These are phyloP conservation scores for Sordaria brevicollis DNA, from an alignment of 495 filamentous ascomycete genomes.

Conservation along the genomic window DNA sequence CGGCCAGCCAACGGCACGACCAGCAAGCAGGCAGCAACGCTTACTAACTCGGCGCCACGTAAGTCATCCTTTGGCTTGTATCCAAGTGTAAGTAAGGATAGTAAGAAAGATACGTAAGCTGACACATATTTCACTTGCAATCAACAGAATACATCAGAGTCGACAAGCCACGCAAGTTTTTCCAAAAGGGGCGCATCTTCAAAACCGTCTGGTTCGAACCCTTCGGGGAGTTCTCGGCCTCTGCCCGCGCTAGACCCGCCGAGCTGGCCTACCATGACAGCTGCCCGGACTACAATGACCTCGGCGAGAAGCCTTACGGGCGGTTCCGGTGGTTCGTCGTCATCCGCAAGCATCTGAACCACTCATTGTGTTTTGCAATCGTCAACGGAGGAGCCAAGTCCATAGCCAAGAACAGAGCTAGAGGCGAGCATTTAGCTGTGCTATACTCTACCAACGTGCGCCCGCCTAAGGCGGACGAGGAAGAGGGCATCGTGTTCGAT, in stretches of 20 bases:
- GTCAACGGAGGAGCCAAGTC: constrained; percentile 8
- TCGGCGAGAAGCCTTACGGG: constrained; percentile 9
- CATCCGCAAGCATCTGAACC: constrained; percentile 15
- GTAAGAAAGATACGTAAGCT: too few species aligned
- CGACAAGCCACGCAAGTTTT: constrained; percentile 32
- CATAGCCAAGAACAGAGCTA: background rate
- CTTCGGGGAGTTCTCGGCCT: background rate
- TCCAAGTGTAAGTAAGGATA: too few species aligned
- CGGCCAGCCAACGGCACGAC: background rate
- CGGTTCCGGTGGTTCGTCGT: constrained; percentile 26
- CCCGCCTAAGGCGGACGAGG: constrained; percentile 12
- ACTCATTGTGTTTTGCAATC: constrained; percentile 25
- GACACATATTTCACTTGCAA: background rate
- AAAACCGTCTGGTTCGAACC: constrained; percentile 25
- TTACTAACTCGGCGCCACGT: background rate
- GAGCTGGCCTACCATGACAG: constrained; percentile 9
- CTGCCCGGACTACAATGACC: constrained; percentile 7
- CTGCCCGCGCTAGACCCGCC: background rate
- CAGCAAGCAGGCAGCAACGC: background rate
- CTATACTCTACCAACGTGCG: constrained; percentile 11
- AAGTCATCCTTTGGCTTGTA: background rate
- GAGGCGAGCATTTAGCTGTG: constrained; percentile 17
- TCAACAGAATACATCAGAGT: constrained; percentile 12
- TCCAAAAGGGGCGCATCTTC: constrained; percentile 26
- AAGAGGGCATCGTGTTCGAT: constrained; percentile 14